These are phyloP conservation scores for Glycine tomentella DNA, from an alignment of 306 rosid genomes.

Conservation along the genomic window DNA sequence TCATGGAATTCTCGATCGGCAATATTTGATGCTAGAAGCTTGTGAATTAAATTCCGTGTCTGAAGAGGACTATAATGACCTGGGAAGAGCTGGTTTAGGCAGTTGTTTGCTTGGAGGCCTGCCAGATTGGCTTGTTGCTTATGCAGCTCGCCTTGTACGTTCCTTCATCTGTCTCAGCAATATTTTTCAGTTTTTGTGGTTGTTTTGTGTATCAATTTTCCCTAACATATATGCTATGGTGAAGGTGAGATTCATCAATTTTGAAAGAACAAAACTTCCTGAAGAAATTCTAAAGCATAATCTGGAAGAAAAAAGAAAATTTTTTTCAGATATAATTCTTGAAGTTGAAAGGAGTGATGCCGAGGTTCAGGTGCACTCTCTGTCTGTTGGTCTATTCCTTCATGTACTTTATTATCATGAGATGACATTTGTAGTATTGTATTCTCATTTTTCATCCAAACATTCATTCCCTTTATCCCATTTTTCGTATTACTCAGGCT, in stretches of 20 bases:
- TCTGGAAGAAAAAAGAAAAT: conserved; percentile 11
- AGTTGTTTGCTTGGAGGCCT: conserved; percentile 96
- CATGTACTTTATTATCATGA: too few species aligned
- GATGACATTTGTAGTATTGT: neutral
- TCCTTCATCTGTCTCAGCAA: conserved; percentile 30
- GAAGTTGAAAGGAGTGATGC: conserved; percentile 31
- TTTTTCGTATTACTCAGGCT: conserved; percentile 17
- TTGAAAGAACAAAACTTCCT: conserved; percentile 14
- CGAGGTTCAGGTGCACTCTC: conserved; percentile 4
- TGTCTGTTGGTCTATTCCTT: conserved; percentile 7
- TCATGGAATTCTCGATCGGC: conserved; percentile 91
- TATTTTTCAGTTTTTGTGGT: conserved; percentile 7
- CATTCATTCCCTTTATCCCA: neutral
- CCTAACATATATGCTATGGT: conserved; percentile 35
- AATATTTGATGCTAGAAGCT: conserved; percentile 90
- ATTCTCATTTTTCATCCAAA: conserved; percentile 31
- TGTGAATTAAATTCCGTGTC: conserved; percentile 83
- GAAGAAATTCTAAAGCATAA: conserved; percentile 16
- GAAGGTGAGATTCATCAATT: conserved; percentile 10
- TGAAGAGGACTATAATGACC: conserved; percentile 88
- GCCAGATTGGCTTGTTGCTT: conserved; percentile 97
- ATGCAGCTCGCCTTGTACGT: conserved; percentile 96
- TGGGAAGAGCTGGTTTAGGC: conserved; percentile 97
- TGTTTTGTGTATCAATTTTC: conserved; percentile 29
- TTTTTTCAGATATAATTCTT: conserved; percentile 3